Conservation (phyloP, 768 basidiomycete species). For the Mycena galericulata region DNA sequence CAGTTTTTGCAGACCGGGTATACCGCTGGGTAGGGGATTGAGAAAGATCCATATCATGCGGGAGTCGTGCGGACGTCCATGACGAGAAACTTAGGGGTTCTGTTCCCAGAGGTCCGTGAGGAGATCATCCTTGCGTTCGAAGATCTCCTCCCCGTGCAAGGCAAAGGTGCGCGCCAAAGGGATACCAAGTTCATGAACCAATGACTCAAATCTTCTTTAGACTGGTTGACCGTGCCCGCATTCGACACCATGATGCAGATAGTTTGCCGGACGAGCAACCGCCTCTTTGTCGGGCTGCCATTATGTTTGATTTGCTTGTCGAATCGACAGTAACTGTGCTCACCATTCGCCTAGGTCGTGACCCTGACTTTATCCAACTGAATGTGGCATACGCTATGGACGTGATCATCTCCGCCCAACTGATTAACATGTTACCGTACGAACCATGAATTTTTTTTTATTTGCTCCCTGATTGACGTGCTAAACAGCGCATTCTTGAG, state of each 20-base stretch:
- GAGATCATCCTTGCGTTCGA: conserved; percentile 58
- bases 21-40: conserved; percentile 48
- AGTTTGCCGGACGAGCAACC: conserved; percentile 19
- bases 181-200: not conserved
- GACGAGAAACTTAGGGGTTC: conserved; percentile 47
- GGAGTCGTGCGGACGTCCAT: conserved; percentile 49
- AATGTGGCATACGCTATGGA: conserved; percentile 43
- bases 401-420: conserved; percentile 37
- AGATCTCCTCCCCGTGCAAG: conserved; percentile 49
- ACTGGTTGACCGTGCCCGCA: conserved; percentile 27
- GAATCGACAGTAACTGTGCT: too few species aligned
- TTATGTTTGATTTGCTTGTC: conserved; percentile 24
- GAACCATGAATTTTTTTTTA: not conserved
- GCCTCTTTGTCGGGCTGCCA: conserved; percentile 23
- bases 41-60: conserved; percentile 50
- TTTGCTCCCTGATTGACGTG: not conserved
- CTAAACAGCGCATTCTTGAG: conserved; percentile 36
- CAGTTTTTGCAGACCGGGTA: conserved; percentile 48
- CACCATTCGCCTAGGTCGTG: conserved; percentile 16
- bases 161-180: conserved; percentile 37
- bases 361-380: conserved; percentile 30
- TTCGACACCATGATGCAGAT: conserved; percentile 31
- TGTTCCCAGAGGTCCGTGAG: conserved; percentile 56
- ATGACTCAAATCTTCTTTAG: conserved; percentile 2
- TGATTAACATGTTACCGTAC: conserved; percentile 43